These are phyloP conservation scores for Articulospora tetracladia DNA, from an alignment of 495 filamentous ascomycete genomes.

Conservation along the genomic window DNA sequence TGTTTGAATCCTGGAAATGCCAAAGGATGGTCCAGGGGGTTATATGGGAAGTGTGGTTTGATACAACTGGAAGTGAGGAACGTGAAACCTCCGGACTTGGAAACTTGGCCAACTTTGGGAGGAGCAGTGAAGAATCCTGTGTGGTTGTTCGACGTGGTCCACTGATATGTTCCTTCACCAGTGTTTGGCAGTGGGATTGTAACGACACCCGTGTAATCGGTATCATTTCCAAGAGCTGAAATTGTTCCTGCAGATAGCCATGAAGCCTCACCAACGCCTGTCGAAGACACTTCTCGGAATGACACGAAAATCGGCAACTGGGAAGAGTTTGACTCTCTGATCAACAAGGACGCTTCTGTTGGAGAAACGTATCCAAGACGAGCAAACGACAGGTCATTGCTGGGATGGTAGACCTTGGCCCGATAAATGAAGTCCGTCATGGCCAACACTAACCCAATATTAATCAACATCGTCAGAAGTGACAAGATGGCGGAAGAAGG, in stretches of 20 bases:
- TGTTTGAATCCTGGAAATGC: slow-evolving; percentile 73
- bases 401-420: slow-evolving; percentile 61
- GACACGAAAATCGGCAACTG: slow-evolving; percentile 72
- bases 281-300: slow-evolving; percentile 42
- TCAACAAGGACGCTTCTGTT: slow-evolving; percentile 71
- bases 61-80: slow-evolving; percentile 92
- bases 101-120: slow-evolving; percentile 50
- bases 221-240: slow-evolving; percentile 60
- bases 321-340: slow-evolving; percentile 75
- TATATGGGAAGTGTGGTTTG: slow-evolving; percentile 87
- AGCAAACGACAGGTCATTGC: slow-evolving; percentile 74
- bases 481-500: slow-evolving; percentile 54
- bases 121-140: slow-evolving; percentile 78
- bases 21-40: slow-evolving; percentile 73
- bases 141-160: slow-evolving; percentile 76
- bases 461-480: slow-evolving; percentile 64
- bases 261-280: slow-evolving; percentile 38
- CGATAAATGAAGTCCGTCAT: slow-evolving; percentile 72
- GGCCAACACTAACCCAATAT: slow-evolving; percentile 59
- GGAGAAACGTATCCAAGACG: slow-evolving; percentile 83
- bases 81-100: slow-evolving; percentile 62
- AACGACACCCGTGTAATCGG: slow-evolving; percentile 75
- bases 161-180: slow-evolving; percentile 67
- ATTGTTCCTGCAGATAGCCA: slow-evolving; percentile 69
- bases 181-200: slow-evolving; percentile 46